Evolutionary conservation across 202 grass and related monocot genomes (phyloP), one percentile per base, ranked within the genome.

Genomic region (Musa balbisiana): DNA sequence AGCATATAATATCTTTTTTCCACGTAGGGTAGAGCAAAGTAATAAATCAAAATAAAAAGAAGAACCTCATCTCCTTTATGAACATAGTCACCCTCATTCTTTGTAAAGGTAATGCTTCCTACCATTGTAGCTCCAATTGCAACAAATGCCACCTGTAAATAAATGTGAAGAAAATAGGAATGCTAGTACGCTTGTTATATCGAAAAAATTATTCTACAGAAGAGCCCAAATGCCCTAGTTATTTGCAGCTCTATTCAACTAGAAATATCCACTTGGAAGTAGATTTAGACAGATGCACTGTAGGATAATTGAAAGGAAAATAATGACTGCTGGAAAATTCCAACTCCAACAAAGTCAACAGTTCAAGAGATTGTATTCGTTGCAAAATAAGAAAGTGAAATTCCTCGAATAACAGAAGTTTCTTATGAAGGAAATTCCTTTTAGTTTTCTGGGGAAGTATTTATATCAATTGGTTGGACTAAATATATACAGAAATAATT

Each of bases 91-190:
- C 89, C 89, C 75, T 92, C 65, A 0, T 87, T 71, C 86, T 92
- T 94, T 69, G 91, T 62, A 68, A 94, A 94, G 19, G 77, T 82
- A 43, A 99, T 94, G 82, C 91, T 99, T 80, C 95, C 95, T 67
- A 99, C 91, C 91, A 99, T 99, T 69, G 95, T 99, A 73, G 91
- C 91, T 77, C 95, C 95, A 64, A 99, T 99, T 72, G 95, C 95
- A 83, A 99, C 86, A 86, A 94, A 88, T 29, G 95, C 95, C 64
- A 99, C 95, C 95, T 99, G 74, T 60, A 76, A 2, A 22, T 49
- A 64, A 66, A 33, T 51, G 8, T 8, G 3, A 26, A 29, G 16
- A 15, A 65, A 17, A 12, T 21, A 19, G 10, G 8, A 27, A 13
- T 49, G 67, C 17, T 20, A 51, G 8, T 12, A 70, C 0, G 50